These are phyloP conservation scores for Rhododendron simsii DNA, from an alignment of 148 eudicot genomes.

Conservation along the genomic window DNA sequence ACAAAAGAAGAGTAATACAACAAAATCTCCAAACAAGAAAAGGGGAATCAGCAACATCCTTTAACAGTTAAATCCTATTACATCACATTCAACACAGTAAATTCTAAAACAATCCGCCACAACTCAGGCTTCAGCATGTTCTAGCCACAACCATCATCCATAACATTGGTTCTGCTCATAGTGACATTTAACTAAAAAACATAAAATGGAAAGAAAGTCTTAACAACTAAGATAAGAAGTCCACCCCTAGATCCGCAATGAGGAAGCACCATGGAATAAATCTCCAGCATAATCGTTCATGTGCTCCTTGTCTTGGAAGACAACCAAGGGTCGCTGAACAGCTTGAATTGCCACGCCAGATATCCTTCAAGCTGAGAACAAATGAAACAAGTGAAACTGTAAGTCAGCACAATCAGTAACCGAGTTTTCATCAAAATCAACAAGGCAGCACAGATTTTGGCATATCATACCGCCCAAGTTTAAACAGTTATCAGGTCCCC, in stretches of 20 bases:
- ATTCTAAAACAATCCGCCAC: slow-evolving; percentile 29
- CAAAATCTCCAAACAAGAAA: slow-evolving; percentile 10
- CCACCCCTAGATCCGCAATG: not conserved
- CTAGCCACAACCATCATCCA: slow-evolving; percentile 21
- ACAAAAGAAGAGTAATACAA: slow-evolving; percentile 22
- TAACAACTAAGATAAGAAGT: not conserved
- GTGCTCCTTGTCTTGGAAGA: not conserved
- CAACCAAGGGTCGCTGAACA: not conserved
- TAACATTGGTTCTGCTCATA: slow-evolving; percentile 21
- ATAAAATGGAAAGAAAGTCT: slow-evolving; percentile 1
- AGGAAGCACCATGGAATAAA: not conserved
- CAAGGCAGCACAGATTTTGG: not conserved
- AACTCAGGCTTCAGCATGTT: slow-evolving; percentile 14
- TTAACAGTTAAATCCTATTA: slow-evolving; percentile 33
- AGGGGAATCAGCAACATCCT: slow-evolving; percentile 21
- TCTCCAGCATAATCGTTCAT: not conserved
- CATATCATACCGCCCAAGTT: not conserved
- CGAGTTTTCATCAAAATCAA: not conserved
- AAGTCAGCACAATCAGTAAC: not conserved
- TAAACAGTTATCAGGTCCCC: not conserved
- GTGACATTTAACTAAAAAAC: not conserved
- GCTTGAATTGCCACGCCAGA: not conserved
- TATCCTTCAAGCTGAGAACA: slow-evolving; percentile 6
- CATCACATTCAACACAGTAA: slow-evolving; percentile 24
- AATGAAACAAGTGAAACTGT: not conserved